Evolutionary conservation across 2,329 filamentous ascomycete genomes (phyloP), one percentile per base, ranked within the genome.

Genomic region (Fusarium oligoseptatum): DNA sequence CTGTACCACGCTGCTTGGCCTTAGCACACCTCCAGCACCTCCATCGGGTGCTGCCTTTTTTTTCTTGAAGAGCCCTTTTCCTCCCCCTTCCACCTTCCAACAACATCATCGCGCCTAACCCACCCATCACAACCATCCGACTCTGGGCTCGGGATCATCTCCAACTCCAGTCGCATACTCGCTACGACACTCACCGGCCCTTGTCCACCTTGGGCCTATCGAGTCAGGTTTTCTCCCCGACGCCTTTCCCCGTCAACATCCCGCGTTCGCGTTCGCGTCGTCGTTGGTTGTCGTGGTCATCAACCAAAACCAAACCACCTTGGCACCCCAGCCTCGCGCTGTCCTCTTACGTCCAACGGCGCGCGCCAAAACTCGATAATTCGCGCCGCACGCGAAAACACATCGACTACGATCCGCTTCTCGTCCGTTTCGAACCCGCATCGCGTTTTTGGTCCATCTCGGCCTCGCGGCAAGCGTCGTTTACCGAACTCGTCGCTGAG

Each of bases 31-130:
- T 66, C 64, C 66, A 67, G 70, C 71, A 61, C 61, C 68, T 77
- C 74, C 78, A 79, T 80, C 76, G 65, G 70, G 66, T 69, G 68
- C 75, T 74, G 48, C 75, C 71, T 76, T 73, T 71, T 74, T 76
- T 78, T 79, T 77, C 52, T 37, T 57, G 29, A 36, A 34, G 29
- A 57, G 52, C 20, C 20, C 34, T 77, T 74, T 74, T 66, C 71
- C 12, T 65, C 73, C 75, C 72, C 76, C 74, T 77, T 78, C 72
- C 76, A 71, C 69, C 74, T 77, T 77, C 76, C 73, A 76, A 77
- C 78, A 79, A 78, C 78, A 78, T 64, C 76, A 68, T 73, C 69
- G 62, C 73, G 73, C 66, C 37, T 67, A 68, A 68, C 66, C 71
- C 62, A 64, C 69, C 60, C 66, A 63, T 71, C 67, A 36, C 66